These are phyloP conservation scores for Peronosclerospora sorghi DNA, from an alignment of 352 stramenopile genomes.

Conservation along the genomic window DNA sequence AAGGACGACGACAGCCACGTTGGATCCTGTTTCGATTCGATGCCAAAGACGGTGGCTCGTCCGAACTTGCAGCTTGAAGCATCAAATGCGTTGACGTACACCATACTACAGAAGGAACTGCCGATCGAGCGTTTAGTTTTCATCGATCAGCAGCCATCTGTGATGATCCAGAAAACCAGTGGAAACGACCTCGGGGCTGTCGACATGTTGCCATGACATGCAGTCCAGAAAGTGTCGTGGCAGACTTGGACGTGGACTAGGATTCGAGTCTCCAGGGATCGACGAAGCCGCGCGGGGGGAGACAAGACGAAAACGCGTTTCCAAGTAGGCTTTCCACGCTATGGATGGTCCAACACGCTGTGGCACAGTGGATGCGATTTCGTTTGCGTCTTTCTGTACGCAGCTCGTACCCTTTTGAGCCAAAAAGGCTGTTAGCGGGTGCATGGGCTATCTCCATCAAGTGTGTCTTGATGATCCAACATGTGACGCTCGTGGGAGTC, in stretches of 20 bases:
- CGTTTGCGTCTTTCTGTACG: slow-evolving; percentile 53
- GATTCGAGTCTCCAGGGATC: slow-evolving; percentile 42
- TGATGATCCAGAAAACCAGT: slow-evolving; percentile 63
- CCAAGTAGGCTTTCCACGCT: slow-evolving; percentile 45
- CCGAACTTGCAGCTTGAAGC: slow-evolving; percentile 27
- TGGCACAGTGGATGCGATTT: slow-evolving; percentile 76
- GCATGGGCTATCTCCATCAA: slow-evolving; percentile 57
- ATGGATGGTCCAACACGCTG: slow-evolving; percentile 67
- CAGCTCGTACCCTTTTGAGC: slow-evolving; percentile 44
- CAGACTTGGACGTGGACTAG: slow-evolving; percentile 56
- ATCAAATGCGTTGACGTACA: slow-evolving; percentile 70
- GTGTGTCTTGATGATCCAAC: slow-evolving; percentile 54
- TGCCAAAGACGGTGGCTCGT: slow-evolving; percentile 47
- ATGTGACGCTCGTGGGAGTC: slow-evolving; percentile 6
- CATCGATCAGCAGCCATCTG: slow-evolving; percentile 49
- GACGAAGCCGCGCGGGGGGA: slow-evolving; percentile 4
- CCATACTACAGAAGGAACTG: slow-evolving; percentile 31
- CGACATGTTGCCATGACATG: slow-evolving; percentile 28
- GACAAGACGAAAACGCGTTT: slow-evolving; percentile 27
- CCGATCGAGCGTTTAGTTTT: slow-evolving; percentile 59
- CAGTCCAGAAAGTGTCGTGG: slow-evolving; percentile 40
- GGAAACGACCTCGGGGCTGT: slow-evolving; percentile 35
- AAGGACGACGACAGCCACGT: slow-evolving; percentile 8
- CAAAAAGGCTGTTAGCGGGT: slow-evolving; percentile 50
- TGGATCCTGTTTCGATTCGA: slow-evolving; percentile 34